A percentile compares a stretch with the other conserved stretches of the same genome.
Evolutionary conservation across 2,329 filamentous ascomycete species (phyloP).

Genomic region (Aspergillus niger): DNA sequence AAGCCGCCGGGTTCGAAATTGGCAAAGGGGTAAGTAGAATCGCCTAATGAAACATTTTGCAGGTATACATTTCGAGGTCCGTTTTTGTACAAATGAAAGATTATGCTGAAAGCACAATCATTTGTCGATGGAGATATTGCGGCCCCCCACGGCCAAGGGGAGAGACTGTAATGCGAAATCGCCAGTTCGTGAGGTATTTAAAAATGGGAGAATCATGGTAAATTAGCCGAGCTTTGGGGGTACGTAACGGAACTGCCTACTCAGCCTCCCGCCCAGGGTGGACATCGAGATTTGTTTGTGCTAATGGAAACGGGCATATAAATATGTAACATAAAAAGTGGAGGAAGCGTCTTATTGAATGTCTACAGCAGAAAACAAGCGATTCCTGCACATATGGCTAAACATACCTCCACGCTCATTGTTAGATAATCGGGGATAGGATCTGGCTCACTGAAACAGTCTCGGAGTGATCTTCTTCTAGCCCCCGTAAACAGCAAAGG

Average conservation of each 20-base stretch:
- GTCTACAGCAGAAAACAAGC: neutral
- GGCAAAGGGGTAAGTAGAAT: neutral
- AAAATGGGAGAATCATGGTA: neutral
- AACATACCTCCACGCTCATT: neutral
- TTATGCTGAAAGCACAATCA: neutral
- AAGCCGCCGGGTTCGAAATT: neutral
- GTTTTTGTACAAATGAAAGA: too few species aligned
- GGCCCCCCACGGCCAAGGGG: neutral
- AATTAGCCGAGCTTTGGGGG: slow-evolving; percentile 1
- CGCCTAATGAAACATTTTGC: neutral
- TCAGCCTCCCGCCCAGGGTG: neutral
- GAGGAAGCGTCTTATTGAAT: neutral
- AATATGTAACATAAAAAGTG: neutral
- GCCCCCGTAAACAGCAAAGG: slow-evolving; percentile 8
- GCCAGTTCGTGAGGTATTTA: neutral
- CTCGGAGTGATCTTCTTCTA: slow-evolving; percentile 10
- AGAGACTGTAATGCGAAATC: neutral
- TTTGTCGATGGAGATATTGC: neutral
- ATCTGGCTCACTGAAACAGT: neutral
- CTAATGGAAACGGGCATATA: neutral
- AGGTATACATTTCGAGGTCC: neutral
- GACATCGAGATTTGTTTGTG: neutral
- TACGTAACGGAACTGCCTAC: neutral
- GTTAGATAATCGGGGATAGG: neutral
- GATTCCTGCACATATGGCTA: too few species aligned